Conservation (phyloP, 78 protist species). For the Dictyostelium discoideum region DNA sequence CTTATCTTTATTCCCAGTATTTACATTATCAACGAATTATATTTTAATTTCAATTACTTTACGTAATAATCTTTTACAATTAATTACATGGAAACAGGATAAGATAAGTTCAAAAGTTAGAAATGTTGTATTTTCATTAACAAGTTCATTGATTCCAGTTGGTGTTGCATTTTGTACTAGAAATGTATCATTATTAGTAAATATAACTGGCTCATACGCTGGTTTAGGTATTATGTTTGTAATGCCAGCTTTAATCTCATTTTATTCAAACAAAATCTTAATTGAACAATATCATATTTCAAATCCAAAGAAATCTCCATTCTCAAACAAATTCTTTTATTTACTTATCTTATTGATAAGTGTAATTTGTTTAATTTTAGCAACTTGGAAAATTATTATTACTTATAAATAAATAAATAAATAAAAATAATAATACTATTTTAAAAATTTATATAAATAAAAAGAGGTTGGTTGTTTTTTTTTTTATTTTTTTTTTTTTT, state of each 20-base stretch:
- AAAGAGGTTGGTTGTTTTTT: too few relatives aligned
- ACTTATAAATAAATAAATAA: neutral
- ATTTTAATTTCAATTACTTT: constrained; percentile 88
- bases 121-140: constrained; percentile 35
- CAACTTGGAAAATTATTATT: constrained; percentile 1
- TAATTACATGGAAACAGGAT: constrained; percentile 55
- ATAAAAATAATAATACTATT: neutral
- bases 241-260: constrained; percentile 83
- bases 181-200: constrained; percentile 56
- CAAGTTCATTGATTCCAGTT: constrained; percentile 60
- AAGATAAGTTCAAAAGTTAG: neutral
- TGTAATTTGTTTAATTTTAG: constrained; percentile 21
- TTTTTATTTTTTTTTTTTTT: neutral
- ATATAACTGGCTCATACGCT: constrained; percentile 81
- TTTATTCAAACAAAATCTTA: constrained; percentile 37
- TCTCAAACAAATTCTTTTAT: constrained; percentile 22
- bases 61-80: constrained; percentile 64
- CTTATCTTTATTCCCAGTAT: constrained; percentile 83
- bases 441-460: neutral
- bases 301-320: constrained; percentile 24
- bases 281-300: neutral
- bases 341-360: constrained; percentile 32
- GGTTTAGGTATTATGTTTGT: constrained; percentile 85
- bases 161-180: constrained; percentile 61
- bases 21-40: constrained; percentile 87